Evolutionary conservation across 75 land plant genomes (phyloP).

Genomic region (Chamaecyparis obtusa): DNA sequence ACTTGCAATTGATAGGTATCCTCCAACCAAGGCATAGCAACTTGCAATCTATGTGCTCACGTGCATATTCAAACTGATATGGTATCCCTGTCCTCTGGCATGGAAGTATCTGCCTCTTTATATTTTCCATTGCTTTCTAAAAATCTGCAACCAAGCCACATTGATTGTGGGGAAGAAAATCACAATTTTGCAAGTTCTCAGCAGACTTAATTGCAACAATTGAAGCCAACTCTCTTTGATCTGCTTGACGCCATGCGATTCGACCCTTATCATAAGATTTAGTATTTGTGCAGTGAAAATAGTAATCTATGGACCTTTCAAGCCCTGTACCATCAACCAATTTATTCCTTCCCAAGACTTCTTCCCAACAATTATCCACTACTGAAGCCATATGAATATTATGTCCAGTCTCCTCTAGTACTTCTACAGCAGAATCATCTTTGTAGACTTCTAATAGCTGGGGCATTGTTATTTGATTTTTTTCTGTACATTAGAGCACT

Average conservation of each 20-base stretch:
- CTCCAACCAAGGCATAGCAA: too few species aligned
- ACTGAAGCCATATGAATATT: neutral
- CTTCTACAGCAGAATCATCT: neutral
- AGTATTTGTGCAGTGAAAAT: neutral
- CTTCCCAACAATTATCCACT: neutral
- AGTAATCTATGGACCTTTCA: slow-evolving; percentile 11
- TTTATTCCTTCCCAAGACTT: neutral
- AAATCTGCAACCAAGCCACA: slow-evolving; percentile 7
- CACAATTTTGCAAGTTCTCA: slow-evolving; percentile 45
- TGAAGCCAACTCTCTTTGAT: slow-evolving; percentile 39
- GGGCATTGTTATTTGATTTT: neutral
- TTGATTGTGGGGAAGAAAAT: slow-evolving; percentile 42
- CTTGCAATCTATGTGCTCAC: too few species aligned
- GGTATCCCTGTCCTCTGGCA: slow-evolving; percentile 8
- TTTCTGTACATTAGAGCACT: slow-evolving; percentile 5
- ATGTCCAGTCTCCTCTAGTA: neutral
- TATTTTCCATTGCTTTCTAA: slow-evolving; percentile 17
- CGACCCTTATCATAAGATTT: slow-evolving; percentile 15
- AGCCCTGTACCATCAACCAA: slow-evolving; percentile 5
- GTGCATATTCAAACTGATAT: too few species aligned
- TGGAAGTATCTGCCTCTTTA: neutral
- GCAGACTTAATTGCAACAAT: slow-evolving; percentile 37
- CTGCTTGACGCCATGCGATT: slow-evolving; percentile 35
- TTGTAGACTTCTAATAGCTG: neutral
- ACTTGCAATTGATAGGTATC: too few species aligned